A percentile compares a stretch with the other conserved stretches of the same genome.
Evolutionary conservation across 345 rosid species (phyloP).

Genomic region (Alliaria petiolata): DNA sequence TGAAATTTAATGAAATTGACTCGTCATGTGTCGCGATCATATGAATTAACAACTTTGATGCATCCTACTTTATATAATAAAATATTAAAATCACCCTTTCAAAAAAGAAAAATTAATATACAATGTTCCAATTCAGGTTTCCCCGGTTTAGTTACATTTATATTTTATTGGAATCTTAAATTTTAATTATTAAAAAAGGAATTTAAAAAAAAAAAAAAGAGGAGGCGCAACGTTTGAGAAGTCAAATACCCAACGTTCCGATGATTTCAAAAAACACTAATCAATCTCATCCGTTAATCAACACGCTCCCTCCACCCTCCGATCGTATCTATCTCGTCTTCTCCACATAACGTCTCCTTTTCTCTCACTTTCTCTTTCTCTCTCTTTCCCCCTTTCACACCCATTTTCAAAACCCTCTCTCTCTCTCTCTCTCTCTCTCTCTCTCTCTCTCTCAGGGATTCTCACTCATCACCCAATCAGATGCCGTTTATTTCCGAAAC

Average conservation of each 20-base stretch:
- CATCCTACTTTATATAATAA: too few relatives aligned
- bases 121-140: too few relatives aligned
- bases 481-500: constrained; percentile 86
- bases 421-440: constrained; percentile 5
- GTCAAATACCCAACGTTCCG: constrained; percentile 19
- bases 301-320: constrained; percentile 32
- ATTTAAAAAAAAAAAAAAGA: neutral
- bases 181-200: neutral
- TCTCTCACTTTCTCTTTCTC: neutral
- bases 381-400: constrained; percentile 14
- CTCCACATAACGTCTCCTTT: neutral
- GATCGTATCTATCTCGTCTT: constrained; percentile 19
- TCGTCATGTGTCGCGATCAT: too few relatives aligned
- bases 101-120: too few relatives aligned
- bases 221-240: constrained; percentile 23
- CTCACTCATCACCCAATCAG: neutral
- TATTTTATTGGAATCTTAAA: neutral
- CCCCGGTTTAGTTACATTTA: neutral
- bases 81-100: too few relatives aligned
- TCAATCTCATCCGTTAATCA: constrained; percentile 25
- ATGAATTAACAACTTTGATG: too few relatives aligned
- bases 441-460: neutral
- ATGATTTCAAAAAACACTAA: constrained; percentile 2
- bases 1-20: too few relatives aligned
- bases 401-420: constrained; percentile 20